These are phyloP conservation scores for Lasiosphaeria hispida DNA, from an alignment of 495 filamentous ascomycete species.

Conservation along the genomic window DNA sequence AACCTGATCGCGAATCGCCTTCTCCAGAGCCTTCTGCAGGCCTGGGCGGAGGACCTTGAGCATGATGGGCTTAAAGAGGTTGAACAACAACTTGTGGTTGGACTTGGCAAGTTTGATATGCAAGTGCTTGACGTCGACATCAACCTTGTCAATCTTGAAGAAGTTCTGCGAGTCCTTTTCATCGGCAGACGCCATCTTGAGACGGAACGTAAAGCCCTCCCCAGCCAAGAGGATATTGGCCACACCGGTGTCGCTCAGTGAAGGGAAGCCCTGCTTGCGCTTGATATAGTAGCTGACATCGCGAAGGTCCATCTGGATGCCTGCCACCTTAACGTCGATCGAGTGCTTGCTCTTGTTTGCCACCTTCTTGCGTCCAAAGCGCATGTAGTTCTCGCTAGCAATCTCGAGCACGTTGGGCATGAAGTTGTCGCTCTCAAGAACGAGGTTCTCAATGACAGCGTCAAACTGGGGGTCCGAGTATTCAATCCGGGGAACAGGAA, in stretches of 20 bases:
- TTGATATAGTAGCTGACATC: conserved; percentile 96
- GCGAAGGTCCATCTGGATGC: conserved; percentile 81
- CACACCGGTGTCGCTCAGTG: conserved; percentile 82
- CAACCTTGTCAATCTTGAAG: conserved; percentile 90
- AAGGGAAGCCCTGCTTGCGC: conserved; percentile 92
- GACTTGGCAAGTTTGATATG: conserved; percentile 91
- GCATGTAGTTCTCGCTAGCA: conserved; percentile 90
- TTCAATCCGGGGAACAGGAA: conserved; percentile 92
- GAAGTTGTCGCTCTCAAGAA: conserved; percentile 94
- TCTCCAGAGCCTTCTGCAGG: conserved; percentile 82
- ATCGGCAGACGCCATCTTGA: conserved; percentile 80
- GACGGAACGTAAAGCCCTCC: conserved; percentile 85
- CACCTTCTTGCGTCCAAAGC: conserved; percentile 82
- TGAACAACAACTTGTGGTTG: conserved; percentile 89
- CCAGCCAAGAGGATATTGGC: conserved; percentile 90
- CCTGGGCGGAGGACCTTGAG: conserved; percentile 80
- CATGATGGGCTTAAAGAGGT: conserved; percentile 82
- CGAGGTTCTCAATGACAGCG: conserved; percentile 87
- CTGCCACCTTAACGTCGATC: conserved; percentile 78
- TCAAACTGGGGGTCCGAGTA: conserved; percentile 84
- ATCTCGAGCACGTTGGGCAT: conserved; percentile 94
- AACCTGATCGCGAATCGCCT: conserved; percentile 78
- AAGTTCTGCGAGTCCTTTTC: conserved; percentile 74
- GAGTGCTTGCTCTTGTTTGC: conserved; percentile 76
- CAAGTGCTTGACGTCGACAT: conserved; percentile 79